phyloP scores from a whole-genome alignment of 768 basidiomycete species.

The Trametes coccinea region DNA sequence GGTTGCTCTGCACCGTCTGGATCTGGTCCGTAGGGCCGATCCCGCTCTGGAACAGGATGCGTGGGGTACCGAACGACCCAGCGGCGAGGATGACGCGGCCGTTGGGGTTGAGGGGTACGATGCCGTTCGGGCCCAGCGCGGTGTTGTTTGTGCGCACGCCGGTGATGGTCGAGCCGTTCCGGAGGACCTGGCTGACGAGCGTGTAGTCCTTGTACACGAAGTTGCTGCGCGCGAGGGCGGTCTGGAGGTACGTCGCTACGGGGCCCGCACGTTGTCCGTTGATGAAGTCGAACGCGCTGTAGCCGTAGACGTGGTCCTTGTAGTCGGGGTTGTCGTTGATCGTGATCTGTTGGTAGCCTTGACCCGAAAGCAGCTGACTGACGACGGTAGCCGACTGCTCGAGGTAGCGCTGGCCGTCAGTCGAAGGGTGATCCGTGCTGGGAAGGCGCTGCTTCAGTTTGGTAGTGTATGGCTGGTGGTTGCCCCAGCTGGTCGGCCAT shows the following conservation, averaged over 20 bases:
- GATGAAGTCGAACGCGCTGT: slow-evolving; percentile 42
- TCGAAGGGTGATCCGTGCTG: slow-evolving; percentile 57
- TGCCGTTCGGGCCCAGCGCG: slow-evolving; percentile 52
- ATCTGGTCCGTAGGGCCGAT: slow-evolving; percentile 65
- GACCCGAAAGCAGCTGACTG: slow-evolving; percentile 43
- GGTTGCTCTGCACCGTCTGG: slow-evolving; percentile 45
- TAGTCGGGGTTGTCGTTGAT: slow-evolving; percentile 57
- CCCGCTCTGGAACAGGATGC: slow-evolving; percentile 60
- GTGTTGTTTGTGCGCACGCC: slow-evolving; percentile 65
- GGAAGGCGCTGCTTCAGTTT: slow-evolving; percentile 54
- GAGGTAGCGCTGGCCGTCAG: slow-evolving; percentile 59
- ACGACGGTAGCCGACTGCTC: slow-evolving; percentile 50
- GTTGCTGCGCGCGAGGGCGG: slow-evolving; percentile 54
- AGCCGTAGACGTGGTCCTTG: slow-evolving; percentile 64
- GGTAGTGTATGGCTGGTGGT: slow-evolving; percentile 51
- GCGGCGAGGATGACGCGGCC: slow-evolving; percentile 65
- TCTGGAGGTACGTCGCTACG: slow-evolving; percentile 59
- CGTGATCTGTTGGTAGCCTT: slow-evolving; percentile 53
- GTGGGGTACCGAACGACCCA: slow-evolving; percentile 56
- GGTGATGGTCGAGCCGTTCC: slow-evolving; percentile 54
- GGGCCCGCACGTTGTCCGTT: slow-evolving; percentile 50
- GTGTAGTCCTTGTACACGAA: slow-evolving; percentile 51
- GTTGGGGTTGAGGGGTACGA: slow-evolving; percentile 51
- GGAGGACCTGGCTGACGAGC: slow-evolving; percentile 52
- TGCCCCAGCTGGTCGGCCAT: slow-evolving; percentile 57